Base-by-base conservation (phyloP, 768 basidiomycete species). In the Mycena metata region DNA sequence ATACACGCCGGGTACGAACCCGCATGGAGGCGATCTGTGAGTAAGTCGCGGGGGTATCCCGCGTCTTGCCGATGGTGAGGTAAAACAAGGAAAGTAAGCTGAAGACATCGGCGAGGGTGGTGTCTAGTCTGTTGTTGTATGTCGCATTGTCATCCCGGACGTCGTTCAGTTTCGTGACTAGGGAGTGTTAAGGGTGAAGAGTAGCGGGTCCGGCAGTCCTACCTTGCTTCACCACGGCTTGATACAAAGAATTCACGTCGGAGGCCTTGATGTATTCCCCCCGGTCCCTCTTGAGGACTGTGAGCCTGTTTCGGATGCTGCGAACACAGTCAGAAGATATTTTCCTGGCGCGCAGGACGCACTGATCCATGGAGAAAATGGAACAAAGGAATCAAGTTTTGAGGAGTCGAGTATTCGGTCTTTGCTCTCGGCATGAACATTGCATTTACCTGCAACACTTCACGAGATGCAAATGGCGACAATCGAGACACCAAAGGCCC, bases 11-110 rank as follows among this genome's bases (percentile, higher is more conserved):
- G 49, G 64, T 59, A 91, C 96, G 87, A 75, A 98, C 96, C 81
- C 93, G 84, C 92, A 99, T 98, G 67, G 92, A 96, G 43, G 96
- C 95, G 70, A 99, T 90, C 75, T 99, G 98, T 70, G 94, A 95
- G 79, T 98, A 99, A 0, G 93, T 95, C 26, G 96, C 97, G 0
- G 97, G 96, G 12, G 92, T 91, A 79, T 98, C 96, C 72, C 91
- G 90, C 45, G 95, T 96, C 83, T 96, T 96, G 47, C 98, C 98
- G 69, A 99, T 96, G 42, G 96, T 98, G 74, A 99, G 90, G 84
- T 96, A 99, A 86, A 98, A 98, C 71, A 99, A 88, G 16, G 96
- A 97, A 49, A 99, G 88, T 55, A 99, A 86, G 76, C 89, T 91
- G 83, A 99, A 99, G 42, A 99, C 97, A 81, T 99, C 98, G 33